Conservation (phyloP, 2,329 filamentous ascomycete species). For the Venturia aucupariae region DNA sequence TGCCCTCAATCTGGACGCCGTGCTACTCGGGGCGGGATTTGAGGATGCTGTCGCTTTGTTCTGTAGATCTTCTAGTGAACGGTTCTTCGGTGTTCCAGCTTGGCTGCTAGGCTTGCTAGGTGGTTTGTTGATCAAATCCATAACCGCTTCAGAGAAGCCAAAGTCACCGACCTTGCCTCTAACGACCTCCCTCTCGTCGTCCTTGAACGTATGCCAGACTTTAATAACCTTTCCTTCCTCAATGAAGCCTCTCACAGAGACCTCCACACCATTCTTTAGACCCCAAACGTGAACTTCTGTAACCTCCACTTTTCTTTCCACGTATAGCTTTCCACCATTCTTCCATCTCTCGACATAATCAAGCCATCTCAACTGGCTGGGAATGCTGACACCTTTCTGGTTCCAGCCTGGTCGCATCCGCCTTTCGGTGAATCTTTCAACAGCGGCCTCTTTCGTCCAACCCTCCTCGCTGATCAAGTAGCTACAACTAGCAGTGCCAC, state of each 20-base stretch:
- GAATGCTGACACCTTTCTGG: slow-evolving; percentile 72
- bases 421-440: slow-evolving; percentile 64
- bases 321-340: slow-evolving; percentile 63
- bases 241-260: slow-evolving; percentile 73
- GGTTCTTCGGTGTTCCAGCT: background rate
- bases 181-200: slow-evolving; percentile 59
- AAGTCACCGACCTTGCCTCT: slow-evolving; percentile 40
- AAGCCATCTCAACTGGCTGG: slow-evolving; percentile 82
- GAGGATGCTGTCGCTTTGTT: background rate
- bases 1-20: background rate
- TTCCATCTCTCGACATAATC: slow-evolving; percentile 85
- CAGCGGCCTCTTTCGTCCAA: slow-evolving; percentile 55
- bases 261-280: slow-evolving; percentile 74
- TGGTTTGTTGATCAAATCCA: slow-evolving; percentile 29
- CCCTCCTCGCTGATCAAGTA: slow-evolving; percentile 85
- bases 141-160: slow-evolving; percentile 36
- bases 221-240: slow-evolving; percentile 87
- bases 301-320: slow-evolving; percentile 75
- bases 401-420: slow-evolving; percentile 88
- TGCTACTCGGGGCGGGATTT: background rate
- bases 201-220: slow-evolving; percentile 69
- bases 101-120: background rate
- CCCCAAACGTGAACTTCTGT: slow-evolving; percentile 88
- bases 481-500: slow-evolving; percentile 77
- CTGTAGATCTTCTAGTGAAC: background rate